These are phyloP conservation scores for Diaporthe citriasiana DNA, from an alignment of 2,329 filamentous ascomycete species.

Conservation along the genomic window DNA sequence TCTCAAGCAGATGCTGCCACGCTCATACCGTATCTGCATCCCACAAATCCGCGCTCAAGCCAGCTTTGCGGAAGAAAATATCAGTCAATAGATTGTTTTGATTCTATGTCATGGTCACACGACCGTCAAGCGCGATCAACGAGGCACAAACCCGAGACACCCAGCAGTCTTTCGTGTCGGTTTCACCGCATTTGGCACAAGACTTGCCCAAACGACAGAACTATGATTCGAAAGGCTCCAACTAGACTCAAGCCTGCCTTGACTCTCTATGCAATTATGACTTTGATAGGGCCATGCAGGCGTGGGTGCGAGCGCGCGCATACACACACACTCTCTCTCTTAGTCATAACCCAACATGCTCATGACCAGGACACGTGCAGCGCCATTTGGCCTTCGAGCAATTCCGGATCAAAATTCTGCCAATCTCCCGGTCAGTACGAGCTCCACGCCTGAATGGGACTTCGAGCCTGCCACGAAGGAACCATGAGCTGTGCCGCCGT, in stretches of 20 bases:
- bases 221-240: conserved; percentile 5
- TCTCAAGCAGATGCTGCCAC: conserved; percentile 32
- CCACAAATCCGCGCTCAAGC: conserved; percentile 31
- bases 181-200: conserved; percentile 19
- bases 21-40: conserved; percentile 28
- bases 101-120: conserved; percentile 36
- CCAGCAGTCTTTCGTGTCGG: conserved; percentile 11
- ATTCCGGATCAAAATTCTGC: conserved; percentile 7
- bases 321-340: background rate
- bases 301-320: conserved; percentile 2
- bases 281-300: conserved; percentile 20
- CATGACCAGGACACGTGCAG: conserved; percentile 17
- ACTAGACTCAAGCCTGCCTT: conserved; percentile 24
- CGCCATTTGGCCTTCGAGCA: background rate
- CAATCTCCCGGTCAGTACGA: background rate
- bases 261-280: background rate
- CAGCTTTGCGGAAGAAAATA: conserved; percentile 22
- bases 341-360: conserved; percentile 2
- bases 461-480: conserved; percentile 3
- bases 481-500: conserved; percentile 23
- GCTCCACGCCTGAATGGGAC: conserved; percentile 4
- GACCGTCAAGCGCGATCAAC: conserved; percentile 24
- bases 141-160: conserved; percentile 34
- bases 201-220: conserved; percentile 17
- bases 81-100: conserved; percentile 31